Base-by-base conservation (phyloP, 164 flowering plant genomes). In the Macadamia tetraphylla region DNA sequence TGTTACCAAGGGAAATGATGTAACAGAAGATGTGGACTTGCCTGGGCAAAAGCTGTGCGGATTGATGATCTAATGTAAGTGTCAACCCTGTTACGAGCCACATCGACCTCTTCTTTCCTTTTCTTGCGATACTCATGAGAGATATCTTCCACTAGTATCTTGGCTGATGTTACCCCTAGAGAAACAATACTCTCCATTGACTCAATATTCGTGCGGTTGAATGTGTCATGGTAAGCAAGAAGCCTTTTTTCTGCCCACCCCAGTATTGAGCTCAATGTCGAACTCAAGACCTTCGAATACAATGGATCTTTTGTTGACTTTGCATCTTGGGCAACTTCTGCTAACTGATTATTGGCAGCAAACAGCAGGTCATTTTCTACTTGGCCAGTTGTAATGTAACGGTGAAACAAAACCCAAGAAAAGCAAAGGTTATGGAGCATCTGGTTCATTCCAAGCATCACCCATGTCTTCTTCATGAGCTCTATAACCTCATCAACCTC, bases 381-480 rank as follows among this genome's bases (percentile, higher is more conserved):
- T 83, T 91, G 85, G 9, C 96, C 85, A 35, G 89, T 87, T 18
- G 74, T 64, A 70, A 94, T 83, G 74, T 76, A 92, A 42, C 83
- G 90, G 61, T 80, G 63, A 72, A 94, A 87, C 58, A 94, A 77
- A 42, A 87, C 81, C 97, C 98, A 91, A 10, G 86, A 59, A 69
- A 94, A 91, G 71, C 93, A 90, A 71, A 94, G 81, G 75, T 88
- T 88, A 73, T 94, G 98, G 62, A 92, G 76, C 86, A 74, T 81
- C 73, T 90, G 87, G 71, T 90, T 79, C 49, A 94, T 73, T 64
- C 96, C 97, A 51, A 94, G 87, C 51, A 87, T 67, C 7, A 51
- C 72, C 98, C 98, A 94, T 0, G 97, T 88, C 81, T 94, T 94
- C 85, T 94, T 88, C 56, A 90, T 72, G 60, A 86, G 87, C 58